These are phyloP conservation scores for Globisporangium rhizosaccharum DNA, from an alignment of 352 stramenopile genomes.

Conservation along the genomic window DNA sequence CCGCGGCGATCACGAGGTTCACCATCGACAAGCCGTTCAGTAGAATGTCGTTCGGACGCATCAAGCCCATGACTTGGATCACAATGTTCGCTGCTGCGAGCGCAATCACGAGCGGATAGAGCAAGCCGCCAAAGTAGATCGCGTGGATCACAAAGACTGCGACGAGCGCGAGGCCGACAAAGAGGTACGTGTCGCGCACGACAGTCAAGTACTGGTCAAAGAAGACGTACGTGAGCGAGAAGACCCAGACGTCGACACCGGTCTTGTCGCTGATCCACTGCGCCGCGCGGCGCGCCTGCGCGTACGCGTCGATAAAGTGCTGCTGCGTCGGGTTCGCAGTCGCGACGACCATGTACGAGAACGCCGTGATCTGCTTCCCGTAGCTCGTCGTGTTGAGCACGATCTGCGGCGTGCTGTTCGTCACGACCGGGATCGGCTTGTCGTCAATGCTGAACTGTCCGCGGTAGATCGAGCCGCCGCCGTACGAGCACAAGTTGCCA, in stretches of 20 bases:
- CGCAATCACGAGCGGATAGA: constrained; percentile 41
- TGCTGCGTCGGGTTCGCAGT: constrained; percentile 34
- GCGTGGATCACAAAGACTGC: constrained; percentile 48
- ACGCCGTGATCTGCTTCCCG: constrained; percentile 47
- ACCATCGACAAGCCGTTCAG: constrained; percentile 84
- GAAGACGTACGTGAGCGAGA: constrained; percentile 54
- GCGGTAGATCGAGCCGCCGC: constrained; percentile 54
- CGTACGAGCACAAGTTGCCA: constrained; percentile 45
- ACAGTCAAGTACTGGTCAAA: constrained; percentile 70
- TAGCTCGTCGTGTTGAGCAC: constrained; percentile 45
- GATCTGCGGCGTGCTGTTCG: constrained; percentile 20
- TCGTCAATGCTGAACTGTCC: constrained; percentile 65
- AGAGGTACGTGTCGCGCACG: constrained; percentile 39
- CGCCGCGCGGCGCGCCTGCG: constrained; percentile 45
- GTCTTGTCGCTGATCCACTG: constrained; percentile 63
- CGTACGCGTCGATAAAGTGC: constrained; percentile 38
- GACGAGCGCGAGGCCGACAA: constrained; percentile 38
- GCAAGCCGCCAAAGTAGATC: constrained; percentile 42
- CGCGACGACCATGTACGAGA: constrained; percentile 63
- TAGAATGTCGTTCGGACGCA: constrained; percentile 56
- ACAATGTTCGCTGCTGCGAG: constrained; percentile 48
- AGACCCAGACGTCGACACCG: constrained; percentile 61
- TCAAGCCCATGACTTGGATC: constrained; percentile 45
- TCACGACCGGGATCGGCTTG: constrained; percentile 34
- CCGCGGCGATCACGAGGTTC: constrained; percentile 80